Percentiles rank a stretch among this genome's conserved stretches.
These are phyloP conservation scores for Ustilago loliicola DNA, from an alignment of 1,284 basidiomycete genomes.

Conservation along the genomic window DNA sequence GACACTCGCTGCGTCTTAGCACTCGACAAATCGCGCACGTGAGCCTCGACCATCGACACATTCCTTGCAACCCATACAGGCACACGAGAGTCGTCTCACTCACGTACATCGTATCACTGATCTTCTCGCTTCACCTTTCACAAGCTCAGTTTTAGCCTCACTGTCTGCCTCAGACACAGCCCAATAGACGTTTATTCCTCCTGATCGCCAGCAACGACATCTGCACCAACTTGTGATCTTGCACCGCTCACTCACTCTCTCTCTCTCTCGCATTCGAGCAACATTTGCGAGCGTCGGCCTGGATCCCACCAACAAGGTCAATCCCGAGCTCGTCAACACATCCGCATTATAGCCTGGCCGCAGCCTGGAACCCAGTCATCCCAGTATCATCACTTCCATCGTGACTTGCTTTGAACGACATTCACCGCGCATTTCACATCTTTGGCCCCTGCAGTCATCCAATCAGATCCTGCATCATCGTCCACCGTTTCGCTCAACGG, in stretches of 20 bases:
- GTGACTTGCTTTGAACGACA: background rate
- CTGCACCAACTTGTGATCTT: background rate
- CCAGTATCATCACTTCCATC: background rate
- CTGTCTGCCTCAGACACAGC: background rate
- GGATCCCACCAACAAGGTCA: background rate
- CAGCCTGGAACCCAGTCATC: background rate
- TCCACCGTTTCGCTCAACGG: conserved; percentile 4
- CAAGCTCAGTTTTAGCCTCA: background rate
- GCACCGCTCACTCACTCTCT: background rate
- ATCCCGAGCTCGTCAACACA: background rate
- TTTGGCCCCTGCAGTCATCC: background rate
- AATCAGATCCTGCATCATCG: background rate
- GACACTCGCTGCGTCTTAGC: background rate
- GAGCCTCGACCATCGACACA: background rate
- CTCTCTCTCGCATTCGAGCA: background rate
- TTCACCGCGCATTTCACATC: background rate
- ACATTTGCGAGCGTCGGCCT: background rate
- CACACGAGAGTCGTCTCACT: background rate
- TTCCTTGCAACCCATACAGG: background rate
- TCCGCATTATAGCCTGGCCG: background rate
- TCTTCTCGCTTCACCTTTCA: background rate
- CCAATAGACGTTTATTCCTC: background rate
- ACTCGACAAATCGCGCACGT: background rate
- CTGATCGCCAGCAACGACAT: conserved; percentile 1
- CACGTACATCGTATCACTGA: background rate